Evolutionary conservation across 2,329 filamentous ascomycete genomes (phyloP).

Genomic region (Xylariaceae sp.): DNA sequence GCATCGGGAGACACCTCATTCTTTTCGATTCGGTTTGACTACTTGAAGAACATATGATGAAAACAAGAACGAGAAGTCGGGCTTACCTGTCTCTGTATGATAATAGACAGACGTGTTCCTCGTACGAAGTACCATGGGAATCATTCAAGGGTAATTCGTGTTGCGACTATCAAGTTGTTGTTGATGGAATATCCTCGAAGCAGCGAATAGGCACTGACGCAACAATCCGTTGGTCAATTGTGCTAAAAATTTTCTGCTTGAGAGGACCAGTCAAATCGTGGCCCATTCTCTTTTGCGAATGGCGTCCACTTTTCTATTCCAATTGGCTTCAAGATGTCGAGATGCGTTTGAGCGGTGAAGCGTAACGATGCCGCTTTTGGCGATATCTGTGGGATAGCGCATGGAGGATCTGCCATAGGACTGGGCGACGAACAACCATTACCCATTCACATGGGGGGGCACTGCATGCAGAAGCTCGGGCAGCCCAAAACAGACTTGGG

Average conservation of each 20-base stretch:
- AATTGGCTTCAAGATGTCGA: slow-evolving; percentile 21
- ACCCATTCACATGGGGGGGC: slow-evolving; percentile 24
- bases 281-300: slow-evolving; percentile 19
- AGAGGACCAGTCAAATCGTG: slow-evolving; percentile 17
- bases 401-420: slow-evolving; percentile 27
- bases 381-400: slow-evolving; percentile 28
- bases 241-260: slow-evolving; percentile 13
- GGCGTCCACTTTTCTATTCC: slow-evolving; percentile 22
- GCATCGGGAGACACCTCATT: background rate
- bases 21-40: background rate
- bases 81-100: slow-evolving; percentile 13
- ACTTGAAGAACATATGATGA: background rate
- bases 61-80: slow-evolving; percentile 15
- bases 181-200: slow-evolving; percentile 20
- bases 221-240: slow-evolving; percentile 26
- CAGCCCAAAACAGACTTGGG: slow-evolving; percentile 18
- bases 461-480: slow-evolving; percentile 13
- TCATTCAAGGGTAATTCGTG: slow-evolving; percentile 15
- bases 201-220: slow-evolving; percentile 8
- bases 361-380: slow-evolving; percentile 33
- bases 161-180: slow-evolving; percentile 7
- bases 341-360: slow-evolving; percentile 33
- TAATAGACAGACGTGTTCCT: slow-evolving; percentile 4
- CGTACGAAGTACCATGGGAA: slow-evolving; percentile 17
- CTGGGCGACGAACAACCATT: slow-evolving; percentile 26